Evolutionary conservation across 2,329 filamentous ascomycete genomes (phyloP), one percentile per base, ranked within the genome.

Genomic region (Chaetomium olivaceum): DNA sequence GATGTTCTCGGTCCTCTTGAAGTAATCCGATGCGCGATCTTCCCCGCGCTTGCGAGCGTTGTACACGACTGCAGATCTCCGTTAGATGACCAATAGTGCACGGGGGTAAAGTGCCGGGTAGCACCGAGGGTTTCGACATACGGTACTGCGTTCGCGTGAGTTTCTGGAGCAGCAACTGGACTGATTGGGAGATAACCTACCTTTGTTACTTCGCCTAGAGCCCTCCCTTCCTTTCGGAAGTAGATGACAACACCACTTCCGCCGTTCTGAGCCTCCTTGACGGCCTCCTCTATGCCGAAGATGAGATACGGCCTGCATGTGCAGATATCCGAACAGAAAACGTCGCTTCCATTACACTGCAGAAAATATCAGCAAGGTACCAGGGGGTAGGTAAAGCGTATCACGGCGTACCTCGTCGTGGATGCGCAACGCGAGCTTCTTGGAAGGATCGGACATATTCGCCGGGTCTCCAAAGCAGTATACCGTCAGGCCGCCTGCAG

Each of bases 271-370:
- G 95, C 95, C 79, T 98, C 93, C 75, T 96, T 97, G 72, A 99
- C 94, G 14, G 95, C 95, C 78, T 99, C 95, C 74, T 97, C 93
- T 68, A 99, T 96, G 67, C 95, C 95, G 76, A 96, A 98, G 74
- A 96, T 96, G 64, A 98, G 87, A 76, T 98, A 98, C 19, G 95
- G 95, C 64, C 92, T 87, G 78, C 94, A 98, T 12, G 95, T 98
- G 80, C 95, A 98, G 74, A 98, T 99, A 76, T 99, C 95, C 23
- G 93, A 97, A 67, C 94, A 93, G 77, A 98, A 99, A 52, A 98
- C 95, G 79, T 99, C 95, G 76, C 91, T 96, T 64, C 95, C 95
- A 75, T 98, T 98, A 80, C 95, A 98, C 82, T 86, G 65, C 21
- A 48, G 43, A 64, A n/a, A 2, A 21, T 55, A 61, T 71, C 55